Conservation (phyloP, 805 yeast species). For the Kuraishia capsulata region DNA sequence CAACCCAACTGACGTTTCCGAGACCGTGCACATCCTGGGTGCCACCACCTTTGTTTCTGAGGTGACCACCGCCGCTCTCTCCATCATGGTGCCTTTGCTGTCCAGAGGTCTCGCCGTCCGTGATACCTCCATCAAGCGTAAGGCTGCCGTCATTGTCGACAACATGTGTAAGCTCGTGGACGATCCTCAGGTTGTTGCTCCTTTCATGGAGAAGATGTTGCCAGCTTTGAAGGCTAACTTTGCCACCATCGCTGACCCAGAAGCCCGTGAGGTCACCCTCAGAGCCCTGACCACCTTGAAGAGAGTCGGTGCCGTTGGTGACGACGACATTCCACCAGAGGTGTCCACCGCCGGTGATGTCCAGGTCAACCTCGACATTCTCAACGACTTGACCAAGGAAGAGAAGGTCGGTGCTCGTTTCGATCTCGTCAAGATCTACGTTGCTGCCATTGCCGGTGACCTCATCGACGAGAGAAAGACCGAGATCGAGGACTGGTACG, state of each 20-base stretch:
- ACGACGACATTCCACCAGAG: slow-evolving; percentile 87
- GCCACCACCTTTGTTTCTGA: slow-evolving; percentile 99
- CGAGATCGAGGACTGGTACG: slow-evolving; percentile 87
- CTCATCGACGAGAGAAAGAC: slow-evolving; percentile 96
- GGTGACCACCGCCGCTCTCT: slow-evolving; percentile 98
- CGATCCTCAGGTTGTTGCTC: slow-evolving; percentile 99
- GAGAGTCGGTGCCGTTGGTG: slow-evolving; percentile 98
- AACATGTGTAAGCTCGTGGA: slow-evolving; percentile 99
- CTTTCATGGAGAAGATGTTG: slow-evolving; percentile 90
- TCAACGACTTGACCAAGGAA: slow-evolving; percentile 62
- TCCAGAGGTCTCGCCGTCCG: slow-evolving; percentile 99
- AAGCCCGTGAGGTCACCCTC: slow-evolving; percentile 96
- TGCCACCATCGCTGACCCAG: slow-evolving; percentile 98
- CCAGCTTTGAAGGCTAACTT: slow-evolving; percentile 94
- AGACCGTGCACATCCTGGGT: slow-evolving; percentile 97
- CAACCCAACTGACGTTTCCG: slow-evolving; percentile 95
- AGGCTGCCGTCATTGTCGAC: slow-evolving; percentile 98
- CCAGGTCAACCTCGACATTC: slow-evolving; percentile 74
- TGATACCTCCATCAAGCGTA: slow-evolving; percentile 99
- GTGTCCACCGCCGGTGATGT: slow-evolving; percentile 98
- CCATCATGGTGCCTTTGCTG: slow-evolving; percentile 98
- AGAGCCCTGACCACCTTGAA: slow-evolving; percentile 96
- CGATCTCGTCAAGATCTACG: slow-evolving; percentile 66
- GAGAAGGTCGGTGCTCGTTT: slow-evolving; percentile 71
- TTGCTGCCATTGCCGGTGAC: slow-evolving; percentile 97